Percentiles rank a stretch among this genome's conserved stretches.
Evolutionary conservation across 805 yeast species (phyloP).

Genomic region (Kluyveromyces siamensis): DNA sequence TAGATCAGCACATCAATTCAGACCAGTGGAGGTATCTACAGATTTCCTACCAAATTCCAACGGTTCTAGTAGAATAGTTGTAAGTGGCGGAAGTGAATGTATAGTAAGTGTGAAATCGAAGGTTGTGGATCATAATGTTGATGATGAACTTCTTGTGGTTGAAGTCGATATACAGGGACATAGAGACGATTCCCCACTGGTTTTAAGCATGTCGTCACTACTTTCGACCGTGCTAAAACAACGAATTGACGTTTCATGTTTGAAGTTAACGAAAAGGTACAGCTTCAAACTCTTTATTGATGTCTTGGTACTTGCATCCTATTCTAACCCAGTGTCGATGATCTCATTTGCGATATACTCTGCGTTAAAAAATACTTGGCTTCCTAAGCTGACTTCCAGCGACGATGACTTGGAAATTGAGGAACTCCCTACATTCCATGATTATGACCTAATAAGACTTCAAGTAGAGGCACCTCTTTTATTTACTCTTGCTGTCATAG

Average conservation of each 20-base stretch:
- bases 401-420: conserved; percentile 60
- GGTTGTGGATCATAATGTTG: conserved; percentile 46
- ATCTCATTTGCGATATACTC: conserved; percentile 72
- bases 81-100: conserved; percentile 89
- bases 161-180: conserved; percentile 76
- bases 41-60: conserved; percentile 79
- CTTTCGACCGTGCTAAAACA: conserved; percentile 29
- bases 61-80: conserved; percentile 83
- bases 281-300: conserved; percentile 73
- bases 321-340: conserved; percentile 73
- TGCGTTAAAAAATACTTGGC: conserved; percentile 68
- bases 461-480: conserved; percentile 53
- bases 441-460: conserved; percentile 66
- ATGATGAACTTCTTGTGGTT: conserved; percentile 50
- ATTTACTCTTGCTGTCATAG: conserved; percentile 69
- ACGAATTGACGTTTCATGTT: conserved; percentile 38
- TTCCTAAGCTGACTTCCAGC: conserved; percentile 65
- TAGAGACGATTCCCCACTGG: conserved; percentile 70
- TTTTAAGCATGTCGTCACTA: conserved; percentile 52
- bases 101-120: conserved; percentile 84
- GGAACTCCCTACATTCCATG: conserved; percentile 86
- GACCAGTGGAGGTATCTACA: conserved; percentile 78
- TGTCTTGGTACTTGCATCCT: conserved; percentile 65
- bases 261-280: conserved; percentile 64
- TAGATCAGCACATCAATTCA: conserved; percentile 59